Conservation (phyloP, 495 filamentous ascomycete genomes). For the Pseudoneurospora amorphoporcata region DNA sequence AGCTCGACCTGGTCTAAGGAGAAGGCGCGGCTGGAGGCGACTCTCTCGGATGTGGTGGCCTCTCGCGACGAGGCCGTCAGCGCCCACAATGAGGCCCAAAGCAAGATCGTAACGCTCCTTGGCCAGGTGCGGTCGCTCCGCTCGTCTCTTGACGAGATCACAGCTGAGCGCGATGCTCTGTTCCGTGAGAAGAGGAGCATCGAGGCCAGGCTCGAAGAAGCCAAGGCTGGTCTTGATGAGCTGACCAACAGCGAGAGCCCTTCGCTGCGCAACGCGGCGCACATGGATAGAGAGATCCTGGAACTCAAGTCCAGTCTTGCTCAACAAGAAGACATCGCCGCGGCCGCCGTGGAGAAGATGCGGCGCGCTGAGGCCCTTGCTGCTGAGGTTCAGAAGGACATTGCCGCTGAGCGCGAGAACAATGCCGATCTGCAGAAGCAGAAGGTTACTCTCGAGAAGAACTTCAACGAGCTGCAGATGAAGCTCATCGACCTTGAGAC, state of each 20-base stretch:
- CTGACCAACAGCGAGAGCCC: constrained; percentile 79
- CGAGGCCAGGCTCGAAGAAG: constrained; percentile 78
- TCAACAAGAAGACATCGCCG: constrained; percentile 87
- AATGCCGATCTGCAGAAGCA: constrained; percentile 83
- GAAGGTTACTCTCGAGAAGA: constrained; percentile 83
- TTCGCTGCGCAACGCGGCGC: constrained; percentile 83
- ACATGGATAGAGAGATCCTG: constrained; percentile 78
- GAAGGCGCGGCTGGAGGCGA: constrained; percentile 84
- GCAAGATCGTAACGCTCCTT: constrained; percentile 78
- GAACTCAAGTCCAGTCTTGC: constrained; percentile 84
- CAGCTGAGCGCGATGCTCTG: constrained; percentile 74
- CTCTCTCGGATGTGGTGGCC: constrained; percentile 76
- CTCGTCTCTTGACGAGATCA: constrained; percentile 74
- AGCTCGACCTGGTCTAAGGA: constrained; percentile 98
- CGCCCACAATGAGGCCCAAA: constrained; percentile 91
- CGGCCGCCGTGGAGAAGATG: constrained; percentile 95
- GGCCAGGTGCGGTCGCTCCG: constrained; percentile 85
- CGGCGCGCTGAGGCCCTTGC: constrained; percentile 84
- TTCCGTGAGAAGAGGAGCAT: constrained; percentile 83
- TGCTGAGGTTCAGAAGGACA: constrained; percentile 87
- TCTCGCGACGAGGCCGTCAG: constrained; percentile 86
- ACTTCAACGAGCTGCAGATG: constrained; percentile 82
- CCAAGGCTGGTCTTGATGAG: constrained; percentile 84
- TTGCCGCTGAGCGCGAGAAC: constrained; percentile 77
- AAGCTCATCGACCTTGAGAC: constrained; percentile 89